Conservation (phyloP, 2,329 filamentous ascomycete species). For the Alternaria sp. region DNA sequence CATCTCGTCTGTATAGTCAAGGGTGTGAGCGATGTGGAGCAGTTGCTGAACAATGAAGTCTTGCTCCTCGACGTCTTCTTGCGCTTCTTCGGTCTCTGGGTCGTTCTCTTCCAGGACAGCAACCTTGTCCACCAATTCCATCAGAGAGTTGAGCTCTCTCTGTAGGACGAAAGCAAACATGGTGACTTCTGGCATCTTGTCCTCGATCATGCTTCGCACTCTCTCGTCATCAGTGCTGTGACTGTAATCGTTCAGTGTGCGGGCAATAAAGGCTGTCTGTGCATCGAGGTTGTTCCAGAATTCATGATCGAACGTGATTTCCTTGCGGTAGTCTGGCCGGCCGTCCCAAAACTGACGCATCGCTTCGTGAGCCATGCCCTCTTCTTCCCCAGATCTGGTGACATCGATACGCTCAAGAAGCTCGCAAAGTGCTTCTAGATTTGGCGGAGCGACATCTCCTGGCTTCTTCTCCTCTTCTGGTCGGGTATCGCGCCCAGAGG, state of each 20-base stretch:
- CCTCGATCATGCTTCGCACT: conserved; percentile 78
- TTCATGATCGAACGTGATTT: conserved; percentile 71
- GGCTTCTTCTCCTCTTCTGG: conserved; percentile 61
- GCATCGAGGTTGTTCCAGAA: conserved; percentile 84
- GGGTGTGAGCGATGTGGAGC: conserved; percentile 85
- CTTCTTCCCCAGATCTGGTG: conserved; percentile 85
- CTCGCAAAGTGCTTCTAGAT: conserved; percentile 83
- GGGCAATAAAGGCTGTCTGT: conserved; percentile 86
- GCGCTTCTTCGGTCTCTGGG: conserved; percentile 65
- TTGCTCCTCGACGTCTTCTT: conserved; percentile 85
- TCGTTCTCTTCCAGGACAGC: conserved; percentile 62
- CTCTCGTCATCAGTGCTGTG: conserved; percentile 74
- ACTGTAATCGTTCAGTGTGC: conserved; percentile 95
- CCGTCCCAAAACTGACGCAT: conserved; percentile 98
- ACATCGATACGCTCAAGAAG: conserved; percentile 93
- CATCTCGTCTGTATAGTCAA: conserved; percentile 98
- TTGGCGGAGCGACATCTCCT: conserved; percentile 52
- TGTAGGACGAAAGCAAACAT: conserved; percentile 87
- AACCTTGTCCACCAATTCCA: conserved; percentile 65
- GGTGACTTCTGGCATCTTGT: conserved; percentile 94
- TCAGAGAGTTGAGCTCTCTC: conserved; percentile 74
- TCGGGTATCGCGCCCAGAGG: conserved; percentile 67
- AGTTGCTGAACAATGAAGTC: conserved; percentile 97
- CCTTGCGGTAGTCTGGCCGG: conserved; percentile 79
- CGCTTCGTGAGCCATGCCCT: conserved; percentile 87